Evolutionary conservation across 345 rosid species (phyloP).

Genomic region (Eucalyptus pauciflora): DNA sequence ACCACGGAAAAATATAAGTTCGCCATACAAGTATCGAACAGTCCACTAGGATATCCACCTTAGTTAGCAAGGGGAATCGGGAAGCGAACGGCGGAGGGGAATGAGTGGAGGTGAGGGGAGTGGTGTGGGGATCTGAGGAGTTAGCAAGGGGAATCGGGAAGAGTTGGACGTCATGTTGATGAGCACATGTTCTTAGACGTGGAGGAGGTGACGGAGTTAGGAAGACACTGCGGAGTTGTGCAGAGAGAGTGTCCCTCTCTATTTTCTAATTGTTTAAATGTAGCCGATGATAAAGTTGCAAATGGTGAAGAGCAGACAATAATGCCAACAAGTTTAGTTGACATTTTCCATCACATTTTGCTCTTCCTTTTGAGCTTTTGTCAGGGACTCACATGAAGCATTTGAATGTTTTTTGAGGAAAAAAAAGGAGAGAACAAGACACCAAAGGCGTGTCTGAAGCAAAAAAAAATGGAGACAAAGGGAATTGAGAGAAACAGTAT

Average conservation of each 20-base stretch:
- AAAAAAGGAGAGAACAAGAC: not conserved
- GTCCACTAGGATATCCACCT: accelerated
- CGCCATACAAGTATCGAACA: not conserved
- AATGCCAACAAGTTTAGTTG: not conserved
- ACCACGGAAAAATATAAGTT: accelerated
- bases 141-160: accelerated
- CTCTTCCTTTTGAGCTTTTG: not conserved
- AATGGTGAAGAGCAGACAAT: accelerated
- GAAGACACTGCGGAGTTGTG: not conserved
- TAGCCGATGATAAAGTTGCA: not conserved
- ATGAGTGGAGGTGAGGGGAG: not conserved
- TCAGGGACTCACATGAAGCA: not conserved
- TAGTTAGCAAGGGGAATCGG: not conserved
- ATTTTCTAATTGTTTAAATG: not conserved
- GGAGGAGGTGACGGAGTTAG: accelerated
- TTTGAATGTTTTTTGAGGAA: not conserved
- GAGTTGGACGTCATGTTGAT: not conserved
- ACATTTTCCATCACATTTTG: not conserved
- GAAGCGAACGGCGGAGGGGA: accelerated
- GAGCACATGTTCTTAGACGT: not conserved
- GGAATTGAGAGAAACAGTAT: not conserved
- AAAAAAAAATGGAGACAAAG: accelerated
- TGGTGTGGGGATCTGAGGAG: accelerated
- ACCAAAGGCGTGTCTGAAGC: accelerated
- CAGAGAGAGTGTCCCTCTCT: accelerated